These are phyloP conservation scores for Fusarium sacchari DNA, from an alignment of 2,329 filamentous ascomycete species.

Conservation along the genomic window DNA sequence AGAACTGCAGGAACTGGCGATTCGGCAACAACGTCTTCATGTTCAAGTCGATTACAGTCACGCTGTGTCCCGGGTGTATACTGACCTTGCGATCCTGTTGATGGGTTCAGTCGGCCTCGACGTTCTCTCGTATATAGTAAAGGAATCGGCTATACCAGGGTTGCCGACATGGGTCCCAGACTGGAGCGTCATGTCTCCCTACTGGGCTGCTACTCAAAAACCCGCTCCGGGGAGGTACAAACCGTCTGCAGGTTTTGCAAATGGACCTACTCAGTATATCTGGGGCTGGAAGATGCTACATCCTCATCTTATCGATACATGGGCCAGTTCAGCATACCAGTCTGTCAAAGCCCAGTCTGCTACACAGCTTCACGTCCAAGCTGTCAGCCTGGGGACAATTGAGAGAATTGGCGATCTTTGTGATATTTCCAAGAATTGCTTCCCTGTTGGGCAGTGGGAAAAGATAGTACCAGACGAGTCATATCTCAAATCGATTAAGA, in stretches of 20 bases:
- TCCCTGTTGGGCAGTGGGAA: neutral
- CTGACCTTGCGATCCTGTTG: neutral
- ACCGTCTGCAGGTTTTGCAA: neutral
- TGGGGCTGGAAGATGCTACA: neutral
- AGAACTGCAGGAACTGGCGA: neutral
- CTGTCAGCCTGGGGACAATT: neutral
- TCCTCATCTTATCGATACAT: neutral
- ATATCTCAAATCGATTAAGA: neutral
- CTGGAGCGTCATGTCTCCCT: neutral
- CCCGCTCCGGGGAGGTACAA: neutral
- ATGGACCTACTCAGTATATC: rapidly evolving
- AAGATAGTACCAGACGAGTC: neutral
- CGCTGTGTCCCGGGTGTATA: neutral
- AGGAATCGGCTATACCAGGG: neutral
- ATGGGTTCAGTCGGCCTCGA: neutral
- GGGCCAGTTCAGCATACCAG: neutral
- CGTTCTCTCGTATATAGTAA: neutral
- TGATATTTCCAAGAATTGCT: neutral
- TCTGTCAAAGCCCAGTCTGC: neutral
- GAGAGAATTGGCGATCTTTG: neutral
- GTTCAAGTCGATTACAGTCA: neutral
- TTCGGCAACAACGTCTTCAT: neutral
- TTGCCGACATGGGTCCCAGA: neutral
- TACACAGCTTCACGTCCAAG: neutral
- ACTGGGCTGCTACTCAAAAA: neutral